Conservation (phyloP, 2,329 filamentous ascomycete genomes). For the Graphilbum ipis-grandicollis region DNA sequence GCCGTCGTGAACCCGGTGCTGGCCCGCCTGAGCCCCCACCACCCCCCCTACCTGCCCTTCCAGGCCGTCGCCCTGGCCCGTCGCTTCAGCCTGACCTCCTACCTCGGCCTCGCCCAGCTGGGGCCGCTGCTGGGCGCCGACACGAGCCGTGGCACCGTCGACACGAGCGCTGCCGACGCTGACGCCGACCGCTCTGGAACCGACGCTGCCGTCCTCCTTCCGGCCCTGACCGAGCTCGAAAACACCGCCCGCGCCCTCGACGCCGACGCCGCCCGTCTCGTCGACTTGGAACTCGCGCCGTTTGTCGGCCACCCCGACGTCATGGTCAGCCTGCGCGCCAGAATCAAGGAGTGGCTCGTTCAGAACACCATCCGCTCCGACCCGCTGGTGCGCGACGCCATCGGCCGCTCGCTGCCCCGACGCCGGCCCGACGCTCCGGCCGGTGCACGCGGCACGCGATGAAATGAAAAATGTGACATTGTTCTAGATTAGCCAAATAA, state of each 20-base stretch:
- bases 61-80: conserved; percentile 63
- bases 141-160: conserved; percentile 11
- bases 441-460: conserved; percentile 37
- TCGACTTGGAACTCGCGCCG: conserved; percentile 66
- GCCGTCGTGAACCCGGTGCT: conserved; percentile 15
- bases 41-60: conserved; percentile 62
- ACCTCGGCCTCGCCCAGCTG: conserved; percentile 70
- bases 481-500: too few relatives aligned
- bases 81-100: conserved; percentile 59
- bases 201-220: conserved; percentile 29
- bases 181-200: conserved; percentile 10
- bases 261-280: conserved; percentile 48
- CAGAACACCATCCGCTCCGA: conserved; percentile 69
- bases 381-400: conserved; percentile 65
- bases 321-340: conserved; percentile 46
- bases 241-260: conserved; percentile 41
- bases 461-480: too few relatives aligned
- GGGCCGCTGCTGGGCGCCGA: conserved; percentile 43
- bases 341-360: conserved; percentile 73
- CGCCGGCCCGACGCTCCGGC: conserved; percentile 43
- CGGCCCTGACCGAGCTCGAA: conserved; percentile 53
- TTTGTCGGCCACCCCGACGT: conserved; percentile 55
- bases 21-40: conserved; percentile 18
- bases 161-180: conserved; percentile 12
- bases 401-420: conserved; percentile 49